phyloP scores from a whole-genome alignment of 2,329 filamentous ascomycete species.

The Penicillium expansum region DNA sequence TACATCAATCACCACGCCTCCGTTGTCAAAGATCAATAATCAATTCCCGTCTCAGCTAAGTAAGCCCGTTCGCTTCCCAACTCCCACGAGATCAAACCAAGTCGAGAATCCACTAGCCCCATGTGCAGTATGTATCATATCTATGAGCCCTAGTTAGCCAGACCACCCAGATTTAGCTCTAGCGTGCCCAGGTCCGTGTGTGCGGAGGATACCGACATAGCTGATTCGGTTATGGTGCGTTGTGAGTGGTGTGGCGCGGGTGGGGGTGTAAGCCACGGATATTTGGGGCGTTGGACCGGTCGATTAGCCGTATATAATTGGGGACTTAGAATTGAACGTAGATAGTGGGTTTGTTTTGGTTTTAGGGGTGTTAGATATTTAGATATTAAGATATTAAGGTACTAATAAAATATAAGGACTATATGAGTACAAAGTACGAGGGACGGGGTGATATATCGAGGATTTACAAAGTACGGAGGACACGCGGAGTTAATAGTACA shows the following conservation, averaged over 20 bases:
- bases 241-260: constrained; percentile 10
- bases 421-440: too few species aligned
- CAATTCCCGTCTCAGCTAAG: constrained; percentile 1
- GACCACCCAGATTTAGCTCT: not conserved
- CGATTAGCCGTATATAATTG: constrained; percentile 3
- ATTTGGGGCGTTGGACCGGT: constrained; percentile 8
- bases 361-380: not conserved
- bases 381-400: not conserved
- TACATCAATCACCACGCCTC: not conserved
- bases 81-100: not conserved
- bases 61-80: constrained; percentile 10
- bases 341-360: not conserved
- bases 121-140: constrained; percentile 10
- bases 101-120: not conserved
- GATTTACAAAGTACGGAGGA: not conserved
- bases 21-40: not conserved
- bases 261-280: not conserved
- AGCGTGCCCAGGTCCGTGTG: not conserved
- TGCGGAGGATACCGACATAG: not conserved
- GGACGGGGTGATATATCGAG: too few species aligned
- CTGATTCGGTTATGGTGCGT: constrained; percentile 1
- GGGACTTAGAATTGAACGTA: not conserved
- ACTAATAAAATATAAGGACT: too few species aligned
- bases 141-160: not conserved
- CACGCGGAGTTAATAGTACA: not conserved